Conservation (phyloP, 2,329 filamentous ascomycete species). For the Penicillium capsulatum region DNA sequence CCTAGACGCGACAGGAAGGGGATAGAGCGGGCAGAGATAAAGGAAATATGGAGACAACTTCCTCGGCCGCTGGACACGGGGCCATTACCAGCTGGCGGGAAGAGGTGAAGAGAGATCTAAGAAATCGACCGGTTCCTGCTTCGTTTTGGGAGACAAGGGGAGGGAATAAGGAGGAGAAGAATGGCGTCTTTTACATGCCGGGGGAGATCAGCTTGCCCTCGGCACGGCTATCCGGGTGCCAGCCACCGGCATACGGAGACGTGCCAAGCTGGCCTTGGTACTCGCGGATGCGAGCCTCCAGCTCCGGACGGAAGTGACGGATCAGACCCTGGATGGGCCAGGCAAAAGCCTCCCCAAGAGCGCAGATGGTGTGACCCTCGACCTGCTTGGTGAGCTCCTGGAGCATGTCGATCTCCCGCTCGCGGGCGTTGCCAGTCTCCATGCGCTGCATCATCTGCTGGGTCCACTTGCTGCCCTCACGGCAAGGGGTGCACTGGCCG, state of each 20-base stretch:
- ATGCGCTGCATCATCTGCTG: slow-evolving; percentile 98
- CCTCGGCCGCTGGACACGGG: slow-evolving; percentile 7
- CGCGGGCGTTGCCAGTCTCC: slow-evolving; percentile 80
- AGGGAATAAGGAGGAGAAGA: slow-evolving; percentile 28
- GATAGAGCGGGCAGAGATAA: slow-evolving; percentile 20
- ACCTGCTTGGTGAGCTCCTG: slow-evolving; percentile 99
- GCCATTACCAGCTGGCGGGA: slow-evolving; percentile 15
- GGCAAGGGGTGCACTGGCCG: slow-evolving; percentile 98
- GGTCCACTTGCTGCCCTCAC: slow-evolving; percentile 98
- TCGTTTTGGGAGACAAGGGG: not conserved
- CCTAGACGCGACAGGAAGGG: slow-evolving; percentile 27
- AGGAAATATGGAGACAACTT: slow-evolving; percentile 23
- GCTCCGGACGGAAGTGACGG: slow-evolving; percentile 93
- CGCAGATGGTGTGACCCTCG: slow-evolving; percentile 98
- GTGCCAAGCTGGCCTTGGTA: slow-evolving; percentile 71
- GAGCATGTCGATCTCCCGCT: slow-evolving; percentile 97
- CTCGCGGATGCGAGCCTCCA: slow-evolving; percentile 84
- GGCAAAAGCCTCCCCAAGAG: slow-evolving; percentile 93
- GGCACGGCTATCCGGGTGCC: slow-evolving; percentile 68
- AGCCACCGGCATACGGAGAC: slow-evolving; percentile 77
- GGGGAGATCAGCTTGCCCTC: slow-evolving; percentile 83
- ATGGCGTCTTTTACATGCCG: slow-evolving; percentile 64
- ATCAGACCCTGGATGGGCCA: slow-evolving; percentile 99
- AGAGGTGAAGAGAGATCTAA: slow-evolving; percentile 4
- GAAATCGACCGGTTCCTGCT: no score